These are phyloP conservation scores for Tieghemostelium lacteum DNA, from an alignment of 78 protist species.

Conservation along the genomic window DNA sequence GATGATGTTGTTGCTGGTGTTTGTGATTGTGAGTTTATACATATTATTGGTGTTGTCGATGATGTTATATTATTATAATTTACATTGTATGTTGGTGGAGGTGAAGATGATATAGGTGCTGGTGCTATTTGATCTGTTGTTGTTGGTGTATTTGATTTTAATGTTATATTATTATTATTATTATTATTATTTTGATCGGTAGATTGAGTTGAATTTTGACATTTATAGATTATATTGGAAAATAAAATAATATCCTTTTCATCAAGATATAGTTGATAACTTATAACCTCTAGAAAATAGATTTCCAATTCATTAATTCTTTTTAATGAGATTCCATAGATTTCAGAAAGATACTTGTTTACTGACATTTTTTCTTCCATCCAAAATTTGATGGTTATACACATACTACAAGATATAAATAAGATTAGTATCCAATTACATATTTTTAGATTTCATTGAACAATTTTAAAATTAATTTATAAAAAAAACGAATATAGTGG, in stretches of 20 bases:
- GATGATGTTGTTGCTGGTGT: background rate
- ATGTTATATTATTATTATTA: background rate
- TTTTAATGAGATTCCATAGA: conserved; percentile 30
- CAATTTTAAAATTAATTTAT: no score
- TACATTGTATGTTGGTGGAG: background rate
- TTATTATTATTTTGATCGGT: background rate
- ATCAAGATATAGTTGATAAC: conserved; percentile 57
- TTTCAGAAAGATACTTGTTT: conserved; percentile 59
- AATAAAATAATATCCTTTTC: conserved; percentile 49
- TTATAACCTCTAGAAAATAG: conserved; percentile 20
- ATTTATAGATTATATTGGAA: conserved; percentile 35
- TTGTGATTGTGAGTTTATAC: background rate
- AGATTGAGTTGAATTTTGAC: background rate
- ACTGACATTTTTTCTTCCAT: conserved; percentile 75
- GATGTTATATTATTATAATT: background rate
- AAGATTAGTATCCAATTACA: background rate
- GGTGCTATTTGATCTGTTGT: background rate
- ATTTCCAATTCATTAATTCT: conserved; percentile 30
- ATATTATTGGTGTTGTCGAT: background rate
- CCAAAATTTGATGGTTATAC: conserved; percentile 57
- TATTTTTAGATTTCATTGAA: background rate
- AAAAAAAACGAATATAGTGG: no score
- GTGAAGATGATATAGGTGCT: background rate
- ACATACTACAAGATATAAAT: conserved; percentile 3
- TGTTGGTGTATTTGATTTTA: background rate